A percentile compares a stretch with the other conserved stretches of the same genome.
phyloP scores from a whole-genome alignment of 768 basidiomycete species.

The Tricholoma flavovirens region DNA sequence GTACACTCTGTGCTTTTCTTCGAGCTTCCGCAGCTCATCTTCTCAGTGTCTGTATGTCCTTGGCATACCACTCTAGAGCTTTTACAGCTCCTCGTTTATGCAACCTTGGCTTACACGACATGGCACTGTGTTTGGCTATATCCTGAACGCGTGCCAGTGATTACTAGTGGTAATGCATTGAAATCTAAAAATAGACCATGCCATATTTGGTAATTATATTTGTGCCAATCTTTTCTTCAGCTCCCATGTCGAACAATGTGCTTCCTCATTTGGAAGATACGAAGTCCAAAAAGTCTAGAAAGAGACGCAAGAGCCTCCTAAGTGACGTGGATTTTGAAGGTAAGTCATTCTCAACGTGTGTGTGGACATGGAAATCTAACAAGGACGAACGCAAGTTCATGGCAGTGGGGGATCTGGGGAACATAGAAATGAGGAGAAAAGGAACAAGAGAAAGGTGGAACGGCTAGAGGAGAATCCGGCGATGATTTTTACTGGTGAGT shows the following conservation, averaged over 20 bases:
- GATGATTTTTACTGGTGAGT: slow-evolving; percentile 19
- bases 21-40: too few relatives aligned
- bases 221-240: background rate
- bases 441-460: slow-evolving; percentile 14
- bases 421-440: slow-evolving; percentile 18
- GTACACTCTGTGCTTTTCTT: too few relatives aligned
- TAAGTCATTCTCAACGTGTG: background rate
- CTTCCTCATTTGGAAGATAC: slow-evolving; percentile 7
- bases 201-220: background rate
- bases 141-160: too few relatives aligned
- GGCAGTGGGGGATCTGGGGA: slow-evolving; percentile 11
- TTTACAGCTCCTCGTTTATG: too few relatives aligned
- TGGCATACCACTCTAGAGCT: too few relatives aligned
- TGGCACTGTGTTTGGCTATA: too few relatives aligned
- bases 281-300: slow-evolving; percentile 23
- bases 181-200: background rate
- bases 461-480: slow-evolving; percentile 7
- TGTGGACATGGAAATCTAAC: background rate
- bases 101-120: too few relatives aligned
- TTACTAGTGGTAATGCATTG: too few relatives aligned
- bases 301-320: slow-evolving; percentile 15
- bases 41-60: too few relatives aligned
- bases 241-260: slow-evolving; percentile 25
- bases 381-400: slow-evolving; percentile 10
- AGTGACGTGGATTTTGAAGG: background rate